Percentiles rank a stretch among this genome's conserved stretches.
Evolutionary conservation across 176 grass and related monocot genomes (phyloP).

Genomic region (Ensete glaucum): DNA sequence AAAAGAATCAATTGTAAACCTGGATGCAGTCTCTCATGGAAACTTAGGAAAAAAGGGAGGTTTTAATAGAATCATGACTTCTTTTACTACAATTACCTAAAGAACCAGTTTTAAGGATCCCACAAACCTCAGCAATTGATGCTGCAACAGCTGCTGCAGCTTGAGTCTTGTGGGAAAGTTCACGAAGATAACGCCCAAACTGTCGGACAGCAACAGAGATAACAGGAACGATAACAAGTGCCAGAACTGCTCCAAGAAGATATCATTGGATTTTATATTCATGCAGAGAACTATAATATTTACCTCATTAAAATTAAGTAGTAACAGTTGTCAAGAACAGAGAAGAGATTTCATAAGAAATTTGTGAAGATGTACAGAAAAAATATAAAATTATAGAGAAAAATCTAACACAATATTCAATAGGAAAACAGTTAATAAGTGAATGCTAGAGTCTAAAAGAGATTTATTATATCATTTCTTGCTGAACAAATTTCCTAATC

Average conservation of each 20-base stretch:
- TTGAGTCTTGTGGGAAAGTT: constrained; percentile 94
- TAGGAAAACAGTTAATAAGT: background rate
- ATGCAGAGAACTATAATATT: background rate
- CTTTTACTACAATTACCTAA: background rate
- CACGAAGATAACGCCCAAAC: constrained; percentile 85
- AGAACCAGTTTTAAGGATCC: background rate
- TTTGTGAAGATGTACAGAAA: background rate
- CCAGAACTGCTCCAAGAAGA: constrained; percentile 48
- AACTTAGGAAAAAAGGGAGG: too few species aligned
- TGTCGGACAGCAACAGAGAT: constrained; percentile 74
- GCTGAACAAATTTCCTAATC: background rate
- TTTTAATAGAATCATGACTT: too few species aligned
- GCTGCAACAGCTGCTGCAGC: constrained; percentile 81
- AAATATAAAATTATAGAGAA: background rate
- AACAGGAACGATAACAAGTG: constrained; percentile 64
- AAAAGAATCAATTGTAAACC: too few species aligned
- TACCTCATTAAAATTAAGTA: background rate
- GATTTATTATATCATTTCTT: background rate
- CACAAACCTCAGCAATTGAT: constrained; percentile 89
- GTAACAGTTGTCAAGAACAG: background rate
- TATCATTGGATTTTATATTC: constrained; percentile 10
- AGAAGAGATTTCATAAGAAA: background rate
- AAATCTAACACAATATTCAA: background rate
- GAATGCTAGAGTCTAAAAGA: background rate
- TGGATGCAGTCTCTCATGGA: too few species aligned